These are phyloP conservation scores for Rhododendron kiyosumense DNA, from an alignment of 148 eudicot genomes.

Conservation along the genomic window DNA sequence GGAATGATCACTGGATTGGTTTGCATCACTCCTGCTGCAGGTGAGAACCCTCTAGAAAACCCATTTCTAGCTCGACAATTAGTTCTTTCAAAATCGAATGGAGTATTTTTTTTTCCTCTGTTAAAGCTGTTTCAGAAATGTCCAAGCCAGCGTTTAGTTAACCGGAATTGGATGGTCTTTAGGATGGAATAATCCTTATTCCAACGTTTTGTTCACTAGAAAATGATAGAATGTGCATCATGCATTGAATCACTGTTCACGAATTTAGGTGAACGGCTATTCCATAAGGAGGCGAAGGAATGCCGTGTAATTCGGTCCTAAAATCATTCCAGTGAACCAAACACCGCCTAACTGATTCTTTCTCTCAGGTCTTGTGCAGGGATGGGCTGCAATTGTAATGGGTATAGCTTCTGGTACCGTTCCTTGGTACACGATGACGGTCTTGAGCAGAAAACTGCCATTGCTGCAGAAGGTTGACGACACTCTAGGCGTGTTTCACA, in stretches of 20 bases:
- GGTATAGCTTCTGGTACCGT: slow-evolving; percentile 18
- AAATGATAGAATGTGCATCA: neutral
- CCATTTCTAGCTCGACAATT: neutral
- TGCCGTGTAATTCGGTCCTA: neutral
- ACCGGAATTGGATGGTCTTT: neutral
- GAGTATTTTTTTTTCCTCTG: neutral
- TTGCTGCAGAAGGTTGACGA: slow-evolving; percentile 17
- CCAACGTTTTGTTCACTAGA: neutral
- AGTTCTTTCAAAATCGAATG: neutral
- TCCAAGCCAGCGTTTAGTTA: neutral
- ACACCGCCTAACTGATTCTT: neutral
- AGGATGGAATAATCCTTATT: neutral
- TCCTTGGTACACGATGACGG: slow-evolving; percentile 29
- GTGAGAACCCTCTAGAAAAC: neutral
- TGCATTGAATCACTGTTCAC: neutral
- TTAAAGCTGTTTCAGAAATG: neutral
- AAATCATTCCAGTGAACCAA: neutral
- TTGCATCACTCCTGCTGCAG: slow-evolving; percentile 30
- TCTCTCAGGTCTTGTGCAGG: slow-evolving; percentile 15
- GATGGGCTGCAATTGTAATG: slow-evolving; percentile 24
- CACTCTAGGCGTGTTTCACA: slow-evolving; percentile 25
- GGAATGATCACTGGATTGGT: slow-evolving; percentile 28
- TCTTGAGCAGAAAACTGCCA: slow-evolving; percentile 11
- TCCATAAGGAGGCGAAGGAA: neutral
- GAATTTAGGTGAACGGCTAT: neutral